Evolutionary conservation across 2,329 filamentous ascomycete species (phyloP).

Genomic region (Apiospora kogelbergensis): DNA sequence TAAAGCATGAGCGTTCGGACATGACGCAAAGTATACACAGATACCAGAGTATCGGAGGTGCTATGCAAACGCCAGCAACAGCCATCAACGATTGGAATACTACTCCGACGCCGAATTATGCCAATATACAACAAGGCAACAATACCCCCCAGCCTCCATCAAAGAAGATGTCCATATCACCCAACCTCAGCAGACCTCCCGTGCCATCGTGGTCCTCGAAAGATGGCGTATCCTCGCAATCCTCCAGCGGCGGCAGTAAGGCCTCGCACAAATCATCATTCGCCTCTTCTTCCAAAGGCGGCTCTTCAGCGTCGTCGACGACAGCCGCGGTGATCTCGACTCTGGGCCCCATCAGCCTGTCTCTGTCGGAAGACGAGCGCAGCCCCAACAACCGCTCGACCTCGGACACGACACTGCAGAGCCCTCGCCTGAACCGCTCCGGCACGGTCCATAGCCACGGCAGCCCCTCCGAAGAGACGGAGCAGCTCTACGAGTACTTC

Average conservation of each 20-base stretch:
- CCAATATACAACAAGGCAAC: constrained; percentile 11
- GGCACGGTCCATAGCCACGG: constrained; percentile 42
- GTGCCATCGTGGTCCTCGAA: constrained; percentile 49
- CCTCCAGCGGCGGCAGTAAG: constrained; percentile 18
- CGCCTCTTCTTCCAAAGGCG: constrained; percentile 17
- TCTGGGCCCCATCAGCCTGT: constrained; percentile 48
- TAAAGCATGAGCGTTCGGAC: constrained; percentile 33
- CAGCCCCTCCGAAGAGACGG: constrained; percentile 73
- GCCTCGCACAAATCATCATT: not conserved
- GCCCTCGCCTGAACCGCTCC: constrained; percentile 40
- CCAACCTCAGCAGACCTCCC: constrained; percentile 50
- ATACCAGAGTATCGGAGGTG: constrained; percentile 25
- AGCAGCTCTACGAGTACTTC: constrained; percentile 93
- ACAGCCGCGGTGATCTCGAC: constrained; percentile 20
- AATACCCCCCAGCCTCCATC: constrained; percentile 39
- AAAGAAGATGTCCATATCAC: constrained; percentile 55
- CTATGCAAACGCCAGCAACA: constrained; percentile 27
- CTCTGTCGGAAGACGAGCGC: constrained; percentile 60
- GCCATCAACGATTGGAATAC: constrained; percentile 18
- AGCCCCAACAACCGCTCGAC: constrained; percentile 50
- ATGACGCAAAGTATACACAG: constrained; percentile 23
- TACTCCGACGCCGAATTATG: not conserved
- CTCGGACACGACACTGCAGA: constrained; percentile 46
- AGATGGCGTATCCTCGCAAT: not conserved
- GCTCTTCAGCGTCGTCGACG: constrained; percentile 18